Evolutionary conservation across 164 flowering plant genomes (phyloP).

Genomic region (Hamamelis virginiana): DNA sequence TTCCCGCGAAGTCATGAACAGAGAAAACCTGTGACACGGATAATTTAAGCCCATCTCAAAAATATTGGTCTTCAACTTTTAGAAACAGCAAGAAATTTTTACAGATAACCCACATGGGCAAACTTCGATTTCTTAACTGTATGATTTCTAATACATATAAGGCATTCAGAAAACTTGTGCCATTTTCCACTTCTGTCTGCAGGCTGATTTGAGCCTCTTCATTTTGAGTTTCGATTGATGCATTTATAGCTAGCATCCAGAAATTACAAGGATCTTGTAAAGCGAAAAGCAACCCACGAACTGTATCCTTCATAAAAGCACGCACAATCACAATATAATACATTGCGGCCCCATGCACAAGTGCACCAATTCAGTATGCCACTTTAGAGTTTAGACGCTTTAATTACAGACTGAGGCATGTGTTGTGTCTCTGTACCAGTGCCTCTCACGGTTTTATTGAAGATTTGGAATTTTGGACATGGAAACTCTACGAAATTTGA

Average conservation of each 20-base stretch:
- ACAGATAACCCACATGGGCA: no score
- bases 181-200: neutral
- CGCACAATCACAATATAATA: slow-evolving; percentile 8
- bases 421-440: slow-evolving; percentile 16
- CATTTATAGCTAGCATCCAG: neutral
- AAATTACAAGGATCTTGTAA: neutral
- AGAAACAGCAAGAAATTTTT: no score
- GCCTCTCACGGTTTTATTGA: slow-evolving; percentile 25
- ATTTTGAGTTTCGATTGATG: neutral
- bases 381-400: neutral
- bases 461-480: slow-evolving; percentile 23
- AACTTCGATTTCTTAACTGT: no score
- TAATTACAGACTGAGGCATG: slow-evolving; percentile 17
- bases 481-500: slow-evolving; percentile 4
- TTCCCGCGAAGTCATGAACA: no score
- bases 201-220: neutral
- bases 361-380: slow-evolving; percentile 10
- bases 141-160: no score
- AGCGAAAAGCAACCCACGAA: neutral
- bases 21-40: no score
- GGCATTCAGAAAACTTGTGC: neutral
- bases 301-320: neutral
- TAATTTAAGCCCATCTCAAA: no score
- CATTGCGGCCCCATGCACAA: slow-evolving; percentile 8
- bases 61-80: no score